Base-by-base conservation (phyloP, 768 basidiomycete species). In the Hygrocybe coccinea region DNA sequence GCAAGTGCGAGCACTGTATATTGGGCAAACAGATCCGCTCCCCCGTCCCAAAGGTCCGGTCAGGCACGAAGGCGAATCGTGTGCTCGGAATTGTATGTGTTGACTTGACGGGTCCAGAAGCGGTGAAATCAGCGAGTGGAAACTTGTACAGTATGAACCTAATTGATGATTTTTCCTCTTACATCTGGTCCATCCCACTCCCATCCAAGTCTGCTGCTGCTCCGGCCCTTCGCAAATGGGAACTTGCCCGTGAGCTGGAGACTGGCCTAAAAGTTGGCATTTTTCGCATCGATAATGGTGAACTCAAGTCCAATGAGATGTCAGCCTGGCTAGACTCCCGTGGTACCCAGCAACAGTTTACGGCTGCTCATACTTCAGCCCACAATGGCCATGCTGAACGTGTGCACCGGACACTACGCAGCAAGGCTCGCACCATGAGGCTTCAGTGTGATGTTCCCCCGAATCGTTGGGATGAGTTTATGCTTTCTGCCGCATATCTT, bases 351-450 rank as follows among this genome's bases (percentile, higher is more conserved):
- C 57, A 62, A 8, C 45, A 65, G n/a, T 62, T 51, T 50, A 71
- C 69, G 0, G 68, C 69, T 0, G 65, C 71, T 0, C 63, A 76
- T 58, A 74, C 71, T 7, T 74, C 71, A 14, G 68, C 66, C 0
- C 69, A 74, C 11, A 76, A 69, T 54, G 71, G 76, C 3, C 55
- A 59, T 7, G 72, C 72, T 2, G 72, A 77, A 50, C 63, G 70
- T 0, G 51, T 70, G 36, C 74, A 78, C 51, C 60, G 63, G 7
- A 76, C 73, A 0, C 54, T 74, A 4, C 61, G 74, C 52, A 62
- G 60, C 11, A 65, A 69, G 38, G 66, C 64, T 2, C 55, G 61
- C 1, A 57, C 71, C 0, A 73, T 74, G 70, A 60, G 60, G 0
- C 54, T 66, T 19, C 64, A 64, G 12, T 58, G 62, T 12, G 56